Conservation (phyloP, 2,329 filamentous ascomycete species). For the Fusarium chaquense region DNA sequence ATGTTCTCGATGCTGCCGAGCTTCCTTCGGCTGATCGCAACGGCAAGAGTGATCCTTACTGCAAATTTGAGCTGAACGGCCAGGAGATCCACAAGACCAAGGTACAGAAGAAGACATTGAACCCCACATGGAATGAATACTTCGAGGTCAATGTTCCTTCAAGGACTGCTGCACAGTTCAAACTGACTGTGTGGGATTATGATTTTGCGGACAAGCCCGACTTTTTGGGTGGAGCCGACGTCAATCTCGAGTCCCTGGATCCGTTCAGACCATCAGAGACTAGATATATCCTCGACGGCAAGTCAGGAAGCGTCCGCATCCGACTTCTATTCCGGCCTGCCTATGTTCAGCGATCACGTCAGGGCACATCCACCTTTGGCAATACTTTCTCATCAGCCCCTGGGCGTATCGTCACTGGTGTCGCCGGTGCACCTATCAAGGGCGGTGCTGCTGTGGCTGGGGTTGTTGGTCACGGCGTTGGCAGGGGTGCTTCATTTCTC, state of each 20-base stretch:
- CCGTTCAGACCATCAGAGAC: conserved; percentile 86
- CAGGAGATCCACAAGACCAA: conserved; percentile 96
- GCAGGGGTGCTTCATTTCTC: conserved; percentile 91
- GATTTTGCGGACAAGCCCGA: conserved; percentile 97
- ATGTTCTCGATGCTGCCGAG: conserved; percentile 86
- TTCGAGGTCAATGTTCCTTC: conserved; percentile 89
- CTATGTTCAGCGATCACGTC: conserved; percentile 86
- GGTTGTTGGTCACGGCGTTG: conserved; percentile 80
- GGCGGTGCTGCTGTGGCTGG: conserved; percentile 83
- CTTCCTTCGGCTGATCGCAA: conserved; percentile 96
- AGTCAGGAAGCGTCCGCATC: conserved; percentile 85
- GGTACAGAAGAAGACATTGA: conserved; percentile 94
- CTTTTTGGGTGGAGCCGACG: conserved; percentile 80
- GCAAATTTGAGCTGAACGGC: conserved; percentile 91
- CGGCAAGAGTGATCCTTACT: conserved; percentile 96
- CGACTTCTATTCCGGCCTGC: conserved; percentile 92
- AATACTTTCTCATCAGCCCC: conserved; percentile 88
- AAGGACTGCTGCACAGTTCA: conserved; percentile 85
- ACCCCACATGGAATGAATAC: conserved; percentile 95
- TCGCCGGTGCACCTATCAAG: conserved; percentile 92
- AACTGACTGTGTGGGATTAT: conserved; percentile 89
- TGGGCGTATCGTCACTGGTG: conserved; percentile 85
- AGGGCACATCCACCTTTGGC: conserved; percentile 92
- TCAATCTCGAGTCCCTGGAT: conserved; percentile 83
- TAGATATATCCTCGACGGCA: conserved; percentile 82